Conservation (phyloP, 768 basidiomycete genomes). For the Lactifluus piperatus region DNA sequence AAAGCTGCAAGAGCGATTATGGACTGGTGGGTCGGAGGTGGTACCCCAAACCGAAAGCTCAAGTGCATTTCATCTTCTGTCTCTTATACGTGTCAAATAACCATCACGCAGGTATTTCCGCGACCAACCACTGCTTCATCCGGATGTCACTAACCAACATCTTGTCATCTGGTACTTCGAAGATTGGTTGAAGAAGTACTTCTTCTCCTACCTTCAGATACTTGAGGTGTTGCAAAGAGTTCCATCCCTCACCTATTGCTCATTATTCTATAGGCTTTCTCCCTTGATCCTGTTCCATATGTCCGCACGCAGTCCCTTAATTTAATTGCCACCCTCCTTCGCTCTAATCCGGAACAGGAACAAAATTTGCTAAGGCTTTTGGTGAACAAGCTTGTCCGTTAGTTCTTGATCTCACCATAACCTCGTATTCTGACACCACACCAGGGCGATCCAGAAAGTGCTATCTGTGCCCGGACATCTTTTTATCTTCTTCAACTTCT, state of each 20-base stretch:
- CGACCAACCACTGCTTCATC: constrained; percentile 70
- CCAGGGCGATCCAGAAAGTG: constrained; percentile 83
- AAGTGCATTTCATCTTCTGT: constrained; percentile 41
- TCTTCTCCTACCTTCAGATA: constrained; percentile 84
- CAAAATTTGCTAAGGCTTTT: constrained; percentile 89
- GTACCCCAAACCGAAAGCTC: constrained; percentile 80
- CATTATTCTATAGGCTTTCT: constrained; percentile 45
- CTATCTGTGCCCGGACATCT: constrained; percentile 83
- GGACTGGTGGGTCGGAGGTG: constrained; percentile 97
- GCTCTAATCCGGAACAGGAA: constrained; percentile 92
- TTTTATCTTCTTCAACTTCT: constrained; percentile 84
- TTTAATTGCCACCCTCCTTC: constrained; percentile 70
- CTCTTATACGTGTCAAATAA: not conserved
- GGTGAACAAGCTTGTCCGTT: constrained; percentile 83
- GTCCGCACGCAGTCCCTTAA: constrained; percentile 18
- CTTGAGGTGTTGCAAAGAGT: constrained; percentile 55
- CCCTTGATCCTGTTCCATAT: constrained; percentile 46
- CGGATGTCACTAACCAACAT: constrained; percentile 57
- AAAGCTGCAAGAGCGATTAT: constrained; percentile 86
- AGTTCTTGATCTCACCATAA: not conserved
- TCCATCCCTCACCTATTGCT: not conserved
- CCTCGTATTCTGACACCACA: not conserved
- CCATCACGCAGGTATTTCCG: constrained; percentile 67
- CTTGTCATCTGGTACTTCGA: constrained; percentile 87
- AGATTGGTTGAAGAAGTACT: constrained; percentile 96